Evolutionary conservation across 2,329 filamentous ascomycete genomes (phyloP), one percentile per base, ranked within the genome.

Genomic region (Penicillium nordicum): DNA sequence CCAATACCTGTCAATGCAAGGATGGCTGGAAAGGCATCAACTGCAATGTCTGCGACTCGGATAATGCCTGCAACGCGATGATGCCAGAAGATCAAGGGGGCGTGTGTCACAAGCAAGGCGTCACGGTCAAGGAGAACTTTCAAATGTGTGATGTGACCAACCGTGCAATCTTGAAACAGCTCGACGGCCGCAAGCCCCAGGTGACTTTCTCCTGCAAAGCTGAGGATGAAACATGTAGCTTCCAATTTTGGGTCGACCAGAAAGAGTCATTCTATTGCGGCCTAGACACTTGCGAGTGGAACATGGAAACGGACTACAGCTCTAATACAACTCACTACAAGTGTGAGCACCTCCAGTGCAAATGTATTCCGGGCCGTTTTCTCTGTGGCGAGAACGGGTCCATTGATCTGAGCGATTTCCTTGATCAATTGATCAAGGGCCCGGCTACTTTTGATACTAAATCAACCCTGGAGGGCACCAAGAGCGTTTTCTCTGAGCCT

Each of bases 141-240:
- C 95, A 99, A 76, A 94, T 96, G 79, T 99, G 94, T 77, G 90
- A 95, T 74, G 94, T 99, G 63, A 97, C 92, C 54, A 99, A 99
- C 78, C 84, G 86, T 74, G 94, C 96, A 79, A 99, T 99, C 69
- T 80, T 93, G 53, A 86, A 92, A 60, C 86, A 93, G 69, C 82
- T 99, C 47, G 89, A 92, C 67, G 87, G 88, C 43, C 85, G 92
- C 75, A 88, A 90, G 57, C 92, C 94, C 0, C 89, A 99, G 74
- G 94, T 95, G 25, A 99, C 94, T 0, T 99, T 99, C 71, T 91
- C 88, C 30, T 99, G 94, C 74, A 85, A 92, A 68, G 85, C 84
- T 36, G 85, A 89, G 50, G 80, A 85, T 5, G 80, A 84, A 21
- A 85, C 88, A 21, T 99, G 94, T 70, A 94, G 96, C 71, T 99